Evolutionary conservation across 2,329 filamentous ascomycete genomes (phyloP), one percentile per base, ranked within the genome.

Genomic region (Dryadomyces quercivorus): DNA sequence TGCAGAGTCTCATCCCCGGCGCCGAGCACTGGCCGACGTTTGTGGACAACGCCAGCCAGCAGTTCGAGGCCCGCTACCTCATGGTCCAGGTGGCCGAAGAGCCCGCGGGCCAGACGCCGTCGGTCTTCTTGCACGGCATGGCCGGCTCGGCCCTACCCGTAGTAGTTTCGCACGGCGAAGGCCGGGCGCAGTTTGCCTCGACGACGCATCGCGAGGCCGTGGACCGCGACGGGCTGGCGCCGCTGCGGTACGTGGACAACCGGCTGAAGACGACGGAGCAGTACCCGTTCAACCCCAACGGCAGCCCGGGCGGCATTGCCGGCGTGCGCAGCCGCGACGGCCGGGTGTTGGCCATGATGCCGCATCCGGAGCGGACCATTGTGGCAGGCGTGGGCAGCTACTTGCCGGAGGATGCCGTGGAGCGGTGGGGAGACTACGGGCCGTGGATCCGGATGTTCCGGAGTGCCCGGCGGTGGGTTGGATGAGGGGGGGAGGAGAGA

Each of bases 41-140:
- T 69, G 85, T 92, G 56, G 77, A 86, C 57, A 97, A 97, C 69
- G 72, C 77, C 51, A 88, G 83, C 65, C 84, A 92, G 67, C 91
- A 95, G 70, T 96, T 95, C 69, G 91, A 96, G 72, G 91, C 80
- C 5, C 84, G 91, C 57, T 85, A 88, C 59, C 84, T 80, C 69
- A 95, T 95, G 90, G 88, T 69, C 52, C 81, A 85, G 66, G 79
- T 95, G 58, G 73, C 81, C 8, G 84, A 90, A 57, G 75, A 82
- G 60, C 70, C 72, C 13, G 65, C 63, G 42, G 58, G 52, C 22
- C 42, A 55, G 22, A 43, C 55, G 21, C 81, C 83, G 3, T 86
- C 82, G n/a, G 86, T 96, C 56, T 97, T 97, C 77, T 77, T 96
- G 59, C 78, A 92, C 68, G 88, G 87, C 63, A 95, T 97, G 91